Conservation (phyloP, 768 basidiomycete species). For the Psilocybe azurescens region DNA sequence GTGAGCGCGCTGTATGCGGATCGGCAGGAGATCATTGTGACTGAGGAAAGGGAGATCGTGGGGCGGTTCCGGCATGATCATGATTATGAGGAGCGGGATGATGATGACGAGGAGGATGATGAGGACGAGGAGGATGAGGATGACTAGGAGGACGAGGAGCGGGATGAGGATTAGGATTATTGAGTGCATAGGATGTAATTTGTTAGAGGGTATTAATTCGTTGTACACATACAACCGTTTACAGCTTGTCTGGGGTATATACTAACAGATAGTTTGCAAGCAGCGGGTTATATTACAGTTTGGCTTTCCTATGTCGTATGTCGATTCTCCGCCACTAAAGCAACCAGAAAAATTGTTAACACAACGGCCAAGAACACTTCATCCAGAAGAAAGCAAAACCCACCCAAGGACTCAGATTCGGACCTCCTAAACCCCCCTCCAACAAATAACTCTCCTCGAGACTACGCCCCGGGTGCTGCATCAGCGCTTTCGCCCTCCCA, state of each 20-base stretch:
- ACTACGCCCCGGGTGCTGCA: constrained; percentile 54
- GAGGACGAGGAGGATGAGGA: constrained; percentile 24
- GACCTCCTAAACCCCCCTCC: constrained; percentile 46
- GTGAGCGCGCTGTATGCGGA: constrained; percentile 70
- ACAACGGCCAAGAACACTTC: not conserved
- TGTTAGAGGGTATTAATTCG: too few relatives aligned
- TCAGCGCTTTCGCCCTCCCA: constrained; percentile 46
- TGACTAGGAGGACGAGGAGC: not conserved
- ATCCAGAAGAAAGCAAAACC: not conserved
- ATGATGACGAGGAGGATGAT: not conserved
- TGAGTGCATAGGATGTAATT: too few relatives aligned
- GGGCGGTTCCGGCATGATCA: constrained; percentile 39
- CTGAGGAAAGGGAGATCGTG: constrained; percentile 50
- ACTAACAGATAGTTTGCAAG: too few relatives aligned
- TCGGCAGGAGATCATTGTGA: constrained; percentile 53
- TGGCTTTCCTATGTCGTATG: not conserved
- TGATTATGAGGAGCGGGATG: not conserved
- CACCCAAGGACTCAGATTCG: not conserved
- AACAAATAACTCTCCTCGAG: constrained; percentile 59
- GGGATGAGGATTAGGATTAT: not conserved
- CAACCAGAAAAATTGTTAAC: not conserved
- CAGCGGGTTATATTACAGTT: not conserved
- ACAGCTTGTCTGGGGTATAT: not conserved
- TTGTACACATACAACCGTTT: too few relatives aligned
- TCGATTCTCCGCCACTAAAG: not conserved